These are phyloP conservation scores for Metschnikowia lachancei DNA, from an alignment of 805 yeast genomes.

Conservation along the genomic window DNA sequence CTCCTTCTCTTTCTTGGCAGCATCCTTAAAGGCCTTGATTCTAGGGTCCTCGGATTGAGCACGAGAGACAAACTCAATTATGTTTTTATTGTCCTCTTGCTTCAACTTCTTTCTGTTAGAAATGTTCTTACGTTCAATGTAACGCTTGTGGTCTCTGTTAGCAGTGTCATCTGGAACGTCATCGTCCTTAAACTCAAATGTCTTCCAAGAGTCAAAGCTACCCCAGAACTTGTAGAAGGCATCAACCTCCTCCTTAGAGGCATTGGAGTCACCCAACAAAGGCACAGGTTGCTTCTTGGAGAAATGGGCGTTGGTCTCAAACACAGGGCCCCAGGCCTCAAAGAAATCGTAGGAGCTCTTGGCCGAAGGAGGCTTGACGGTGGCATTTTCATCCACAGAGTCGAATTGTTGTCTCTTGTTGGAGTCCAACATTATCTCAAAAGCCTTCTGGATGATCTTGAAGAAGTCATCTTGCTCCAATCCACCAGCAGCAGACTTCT, in stretches of 20 bases:
- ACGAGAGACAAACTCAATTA: slow-evolving; percentile 81
- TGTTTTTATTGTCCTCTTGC: slow-evolving; percentile 92
- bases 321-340: slow-evolving; percentile 90
- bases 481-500: slow-evolving; percentile 87
- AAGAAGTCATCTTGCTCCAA: slow-evolving; percentile 94
- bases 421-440: slow-evolving; percentile 84
- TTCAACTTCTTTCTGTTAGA: slow-evolving; percentile 96
- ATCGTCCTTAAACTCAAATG: slow-evolving; percentile 96
- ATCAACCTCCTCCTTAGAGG: slow-evolving; percentile 79
- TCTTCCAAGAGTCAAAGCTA: slow-evolving; percentile 96
- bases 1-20: slow-evolving; percentile 92
- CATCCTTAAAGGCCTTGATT: slow-evolving; percentile 88
- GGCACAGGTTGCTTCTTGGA: slow-evolving; percentile 92
- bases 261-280: slow-evolving; percentile 60
- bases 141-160: slow-evolving; percentile 98
- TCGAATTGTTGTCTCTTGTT: slow-evolving; percentile 89
- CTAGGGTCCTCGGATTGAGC: slow-evolving; percentile 92
- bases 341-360: slow-evolving; percentile 75
- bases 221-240: slow-evolving; percentile 89
- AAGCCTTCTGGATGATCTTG: slow-evolving; percentile 96
- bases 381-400: slow-evolving; percentile 88
- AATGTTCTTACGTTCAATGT: slow-evolving; percentile 94
- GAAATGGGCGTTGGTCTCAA: slow-evolving; percentile 87
- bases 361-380: slow-evolving; percentile 73
- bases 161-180: slow-evolving; percentile 99